A percentile compares a stretch with the other conserved stretches of the same genome.
phyloP scores from a whole-genome alignment of 2,329 filamentous ascomycete species.

The Aureobasidium sp. region DNA sequence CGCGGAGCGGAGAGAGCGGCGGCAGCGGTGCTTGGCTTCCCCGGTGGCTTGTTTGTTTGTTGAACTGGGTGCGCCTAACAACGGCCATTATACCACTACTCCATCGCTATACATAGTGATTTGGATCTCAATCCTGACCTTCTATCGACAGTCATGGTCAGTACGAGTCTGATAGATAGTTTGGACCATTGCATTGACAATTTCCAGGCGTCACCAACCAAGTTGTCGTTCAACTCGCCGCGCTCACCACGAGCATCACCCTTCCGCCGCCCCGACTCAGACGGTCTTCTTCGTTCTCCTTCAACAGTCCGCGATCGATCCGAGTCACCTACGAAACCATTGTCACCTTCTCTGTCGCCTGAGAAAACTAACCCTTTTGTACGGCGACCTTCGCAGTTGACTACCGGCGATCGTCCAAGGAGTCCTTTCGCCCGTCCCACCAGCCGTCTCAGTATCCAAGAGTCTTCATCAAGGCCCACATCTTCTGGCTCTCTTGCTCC shows the following conservation, averaged over 20 bases:
- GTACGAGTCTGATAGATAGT: not conserved
- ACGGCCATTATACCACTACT: not conserved
- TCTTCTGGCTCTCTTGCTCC: not conserved
- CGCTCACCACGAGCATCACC: conserved; percentile 37
- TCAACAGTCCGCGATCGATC: conserved; percentile 26
- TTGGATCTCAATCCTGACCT: not conserved
- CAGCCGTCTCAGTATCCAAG: conserved; percentile 22
- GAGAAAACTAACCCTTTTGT: conserved; percentile 26
- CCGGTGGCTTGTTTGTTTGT: conserved; percentile 4
- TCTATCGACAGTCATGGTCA: not conserved
- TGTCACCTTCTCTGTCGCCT: conserved; percentile 14
- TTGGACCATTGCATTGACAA: not conserved
- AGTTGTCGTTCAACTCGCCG: conserved; percentile 34
- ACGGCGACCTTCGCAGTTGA: conserved; percentile 27
- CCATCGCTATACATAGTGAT: not conserved
- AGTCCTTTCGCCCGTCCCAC: conserved; percentile 28
- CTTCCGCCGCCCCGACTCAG: conserved; percentile 35
- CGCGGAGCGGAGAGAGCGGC: not conserved
- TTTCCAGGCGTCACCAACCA: conserved; percentile 6
- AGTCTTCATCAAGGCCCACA: conserved; percentile 10
- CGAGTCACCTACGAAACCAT: conserved; percentile 16
- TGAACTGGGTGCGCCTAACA: not conserved
- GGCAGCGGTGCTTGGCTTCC: not conserved
- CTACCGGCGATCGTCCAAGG: conserved; percentile 21
- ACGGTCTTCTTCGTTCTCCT: conserved; percentile 27